These are phyloP conservation scores for Tetracentron sinense DNA, from an alignment of 164 flowering plant species.

Conservation along the genomic window DNA sequence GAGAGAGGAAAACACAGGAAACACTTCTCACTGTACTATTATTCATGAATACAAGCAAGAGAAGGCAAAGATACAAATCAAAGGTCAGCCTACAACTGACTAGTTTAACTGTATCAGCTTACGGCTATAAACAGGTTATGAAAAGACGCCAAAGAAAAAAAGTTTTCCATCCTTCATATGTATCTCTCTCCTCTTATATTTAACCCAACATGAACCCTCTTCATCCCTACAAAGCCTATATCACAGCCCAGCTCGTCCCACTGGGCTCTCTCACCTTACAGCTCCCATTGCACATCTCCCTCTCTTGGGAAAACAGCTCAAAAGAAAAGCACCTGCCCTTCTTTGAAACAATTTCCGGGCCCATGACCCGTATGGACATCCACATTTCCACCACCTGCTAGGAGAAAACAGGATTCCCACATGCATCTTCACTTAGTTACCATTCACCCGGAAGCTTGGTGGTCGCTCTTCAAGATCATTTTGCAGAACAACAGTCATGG, in stretches of 20 bases:
- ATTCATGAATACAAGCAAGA: neutral
- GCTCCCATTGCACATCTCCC: neutral
- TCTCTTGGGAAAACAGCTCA: neutral
- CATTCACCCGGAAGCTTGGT: neutral
- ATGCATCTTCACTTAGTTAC: too few species aligned
- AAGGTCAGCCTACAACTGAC: conserved; percentile 3
- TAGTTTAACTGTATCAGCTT: neutral
- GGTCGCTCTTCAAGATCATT: neutral
- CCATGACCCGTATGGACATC: neutral
- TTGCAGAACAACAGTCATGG: neutral
- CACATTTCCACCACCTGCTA: neutral
- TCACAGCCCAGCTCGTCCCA: neutral
- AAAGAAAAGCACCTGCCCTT: conserved; percentile 15
- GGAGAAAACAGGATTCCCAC: neutral
- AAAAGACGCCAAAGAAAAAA: neutral
- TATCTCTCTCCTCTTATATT: neutral
- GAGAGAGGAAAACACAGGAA: neutral
- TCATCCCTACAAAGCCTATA: neutral
- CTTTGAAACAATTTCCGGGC: conserved; percentile 9
- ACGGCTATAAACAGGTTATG: conserved; percentile 4
- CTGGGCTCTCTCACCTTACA: neutral
- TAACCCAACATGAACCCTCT: neutral
- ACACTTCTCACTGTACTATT: conserved; percentile 1
- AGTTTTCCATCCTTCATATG: neutral
- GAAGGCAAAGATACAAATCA: neutral